A percentile compares a stretch with the other conserved stretches of the same genome.
These are phyloP conservation scores for Cokeromyces recurvatus DNA, from an alignment of 371 early-diverging fungal genomes.

Conservation along the genomic window DNA sequence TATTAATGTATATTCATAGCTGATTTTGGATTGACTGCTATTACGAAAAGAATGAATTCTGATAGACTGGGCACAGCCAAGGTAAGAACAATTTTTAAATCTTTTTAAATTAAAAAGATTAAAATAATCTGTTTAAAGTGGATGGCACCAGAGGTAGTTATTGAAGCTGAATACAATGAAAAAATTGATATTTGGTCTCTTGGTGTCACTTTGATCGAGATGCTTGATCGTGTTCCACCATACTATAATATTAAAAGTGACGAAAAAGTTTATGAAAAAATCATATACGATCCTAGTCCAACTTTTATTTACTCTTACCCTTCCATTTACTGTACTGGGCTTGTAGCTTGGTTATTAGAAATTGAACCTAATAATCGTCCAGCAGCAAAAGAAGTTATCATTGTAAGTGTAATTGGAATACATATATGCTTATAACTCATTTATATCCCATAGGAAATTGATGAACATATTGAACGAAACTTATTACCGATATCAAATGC, in stretches of 20 bases:
- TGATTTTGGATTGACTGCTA: slow-evolving; percentile 47
- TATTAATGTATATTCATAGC: slow-evolving; percentile 27
- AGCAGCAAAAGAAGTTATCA: slow-evolving; percentile 34
- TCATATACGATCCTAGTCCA: slow-evolving; percentile 37
- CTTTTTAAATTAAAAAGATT: background rate
- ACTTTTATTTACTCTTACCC: slow-evolving; percentile 44
- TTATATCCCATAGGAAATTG: slow-evolving; percentile 23
- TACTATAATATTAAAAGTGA: slow-evolving; percentile 39
- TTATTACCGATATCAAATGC: slow-evolving; percentile 26
- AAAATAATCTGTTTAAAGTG: too few relatives aligned
- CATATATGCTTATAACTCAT: background rate
- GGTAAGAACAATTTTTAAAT: slow-evolving; percentile 3
- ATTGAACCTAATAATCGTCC: slow-evolving; percentile 34
- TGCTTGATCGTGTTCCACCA: slow-evolving; percentile 54
- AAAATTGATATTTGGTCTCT: slow-evolving; percentile 48
- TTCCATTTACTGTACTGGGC: slow-evolving; percentile 38
- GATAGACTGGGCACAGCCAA: slow-evolving; percentile 48
- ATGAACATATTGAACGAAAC: slow-evolving; percentile 35
- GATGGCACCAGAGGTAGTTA: slow-evolving; percentile 53
- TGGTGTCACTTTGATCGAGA: slow-evolving; percentile 48
- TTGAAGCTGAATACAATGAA: slow-evolving; percentile 32
- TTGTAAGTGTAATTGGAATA: slow-evolving; percentile 11
- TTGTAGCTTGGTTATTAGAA: slow-evolving; percentile 48
- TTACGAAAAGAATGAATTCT: slow-evolving; percentile 25
- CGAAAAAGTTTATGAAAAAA: slow-evolving; percentile 29